phyloP scores from a whole-genome alignment of 2,329 filamentous ascomycete genomes.

The Phaeosphaeria sp. region DNA sequence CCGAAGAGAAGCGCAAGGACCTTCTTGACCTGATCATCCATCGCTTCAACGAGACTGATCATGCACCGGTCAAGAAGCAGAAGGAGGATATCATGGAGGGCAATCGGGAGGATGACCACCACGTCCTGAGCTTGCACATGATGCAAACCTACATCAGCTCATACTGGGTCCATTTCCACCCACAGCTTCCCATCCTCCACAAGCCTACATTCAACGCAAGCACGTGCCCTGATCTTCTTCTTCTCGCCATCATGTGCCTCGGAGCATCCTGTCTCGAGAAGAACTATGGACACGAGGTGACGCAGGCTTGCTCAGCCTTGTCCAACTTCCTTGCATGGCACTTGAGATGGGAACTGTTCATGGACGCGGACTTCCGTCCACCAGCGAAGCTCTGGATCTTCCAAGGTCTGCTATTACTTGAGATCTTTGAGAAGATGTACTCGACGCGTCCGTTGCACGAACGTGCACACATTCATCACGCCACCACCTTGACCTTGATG shows the following conservation, averaged over 20 bases:
- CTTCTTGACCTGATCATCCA: slow-evolving; percentile 81
- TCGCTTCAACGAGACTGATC: slow-evolving; percentile 81
- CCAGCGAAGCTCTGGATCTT: slow-evolving; percentile 97
- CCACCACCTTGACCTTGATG: slow-evolving; percentile 94
- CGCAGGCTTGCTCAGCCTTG: slow-evolving; percentile 78
- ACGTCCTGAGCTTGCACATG: slow-evolving; percentile 83
- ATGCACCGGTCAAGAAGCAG: slow-evolving; percentile 74
- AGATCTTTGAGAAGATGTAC: slow-evolving; percentile 98
- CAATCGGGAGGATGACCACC: slow-evolving; percentile 67
- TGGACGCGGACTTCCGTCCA: slow-evolving; percentile 85
- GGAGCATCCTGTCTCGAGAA: slow-evolving; percentile 90
- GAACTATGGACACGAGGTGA: slow-evolving; percentile 74
- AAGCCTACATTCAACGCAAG: slow-evolving; percentile 92
- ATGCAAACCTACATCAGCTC: slow-evolving; percentile 90
- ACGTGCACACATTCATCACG: slow-evolving; percentile 94
- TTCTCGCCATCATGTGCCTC: slow-evolving; percentile 90
- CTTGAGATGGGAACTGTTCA: slow-evolving; percentile 94
- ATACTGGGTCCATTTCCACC: slow-evolving; percentile 94
- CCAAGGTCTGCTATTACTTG: slow-evolving; percentile 85
- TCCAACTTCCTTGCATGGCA: slow-evolving; percentile 93
- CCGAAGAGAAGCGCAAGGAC: slow-evolving; percentile 85
- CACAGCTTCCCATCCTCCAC: slow-evolving; percentile 92
- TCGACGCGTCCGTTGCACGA: slow-evolving; percentile 91
- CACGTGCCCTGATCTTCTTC: slow-evolving; percentile 80
- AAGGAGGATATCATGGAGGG: slow-evolving; percentile 82